Conservation (phyloP, 441 rosid species). For the Brassica balearica region DNA sequence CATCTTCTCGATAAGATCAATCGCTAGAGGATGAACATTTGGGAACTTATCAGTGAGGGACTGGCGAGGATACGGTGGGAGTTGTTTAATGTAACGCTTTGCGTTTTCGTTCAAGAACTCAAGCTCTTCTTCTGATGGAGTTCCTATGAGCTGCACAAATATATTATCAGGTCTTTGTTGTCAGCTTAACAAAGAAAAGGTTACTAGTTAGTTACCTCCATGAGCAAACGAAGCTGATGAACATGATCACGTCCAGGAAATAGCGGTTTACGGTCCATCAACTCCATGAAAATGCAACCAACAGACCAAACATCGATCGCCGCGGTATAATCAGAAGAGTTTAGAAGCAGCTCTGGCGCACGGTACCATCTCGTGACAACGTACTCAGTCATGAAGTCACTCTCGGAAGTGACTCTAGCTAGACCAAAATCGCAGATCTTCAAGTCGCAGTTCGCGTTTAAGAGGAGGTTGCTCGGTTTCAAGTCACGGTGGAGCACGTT, state of each 20-base stretch:
- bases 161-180: not conserved
- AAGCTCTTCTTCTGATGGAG: constrained; percentile 88
- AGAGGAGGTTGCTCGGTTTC: constrained; percentile 89
- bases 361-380: constrained; percentile 95
- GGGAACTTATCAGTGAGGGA: constrained; percentile 84
- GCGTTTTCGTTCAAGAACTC: constrained; percentile 88
- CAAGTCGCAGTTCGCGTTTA: constrained; percentile 83
- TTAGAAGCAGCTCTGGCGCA: constrained; percentile 82
- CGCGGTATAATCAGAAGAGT: constrained; percentile 84
- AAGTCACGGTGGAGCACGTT: constrained; percentile 90
- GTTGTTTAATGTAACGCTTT: constrained; percentile 79
- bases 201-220: constrained; percentile 58
- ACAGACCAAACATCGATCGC: constrained; percentile 97
- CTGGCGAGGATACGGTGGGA: constrained; percentile 66
- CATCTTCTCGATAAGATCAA: constrained; percentile 93
- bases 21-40: constrained; percentile 72
- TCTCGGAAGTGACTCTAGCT: constrained; percentile 89
- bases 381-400: constrained; percentile 91
- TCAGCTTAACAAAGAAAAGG: not conserved
- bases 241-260: constrained; percentile 92
- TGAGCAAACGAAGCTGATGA: constrained; percentile 80
- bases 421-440: constrained; percentile 88
- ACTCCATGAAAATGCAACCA: constrained; percentile 93
- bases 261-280: constrained; percentile 86
- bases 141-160: constrained; percentile 73